phyloP scores from a whole-genome alignment of 345 rosid species.

The Durio zibethinus region DNA sequence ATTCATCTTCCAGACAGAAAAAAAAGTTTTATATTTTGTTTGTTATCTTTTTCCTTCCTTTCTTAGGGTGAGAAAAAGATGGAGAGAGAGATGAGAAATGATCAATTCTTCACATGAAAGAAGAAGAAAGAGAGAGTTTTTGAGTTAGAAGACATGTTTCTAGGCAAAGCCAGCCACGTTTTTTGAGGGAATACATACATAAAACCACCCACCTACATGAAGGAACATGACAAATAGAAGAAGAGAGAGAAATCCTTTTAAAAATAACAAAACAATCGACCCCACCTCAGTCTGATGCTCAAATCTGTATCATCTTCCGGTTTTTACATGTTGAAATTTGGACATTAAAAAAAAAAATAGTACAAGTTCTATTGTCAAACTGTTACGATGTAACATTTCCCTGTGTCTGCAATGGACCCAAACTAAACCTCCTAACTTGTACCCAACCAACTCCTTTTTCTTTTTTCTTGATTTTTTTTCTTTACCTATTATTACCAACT shows the following conservation, averaged over 20 bases:
- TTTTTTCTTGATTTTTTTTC: neutral
- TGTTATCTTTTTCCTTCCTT: neutral
- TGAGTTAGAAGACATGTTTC: slow-evolving; percentile 18
- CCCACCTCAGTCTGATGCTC: slow-evolving; percentile 11
- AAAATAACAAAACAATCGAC: slow-evolving; percentile 6
- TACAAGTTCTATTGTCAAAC: neutral
- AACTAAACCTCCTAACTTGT: neutral
- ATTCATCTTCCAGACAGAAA: slow-evolving; percentile 47
- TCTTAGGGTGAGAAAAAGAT: slow-evolving; percentile 1
- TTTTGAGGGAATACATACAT: slow-evolving; percentile 18
- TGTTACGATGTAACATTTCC: neutral
- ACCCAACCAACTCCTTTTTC: neutral
- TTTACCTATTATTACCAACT: too few species aligned
- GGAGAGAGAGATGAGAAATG: slow-evolving; percentile 9
- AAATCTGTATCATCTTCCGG: slow-evolving; percentile 4
- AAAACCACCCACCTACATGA: slow-evolving; percentile 25
- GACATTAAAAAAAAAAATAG: neutral
- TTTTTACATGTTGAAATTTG: neutral
- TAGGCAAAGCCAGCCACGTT: slow-evolving; percentile 18
- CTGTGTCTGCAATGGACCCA: neutral
- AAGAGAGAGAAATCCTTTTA: neutral
- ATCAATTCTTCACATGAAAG: slow-evolving; percentile 7
- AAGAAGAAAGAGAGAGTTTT: slow-evolving; percentile 1
- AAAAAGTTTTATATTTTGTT: slow-evolving; percentile 7
- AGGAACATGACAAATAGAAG: slow-evolving; percentile 22